A percentile compares a stretch with the other conserved stretches of the same genome.
Evolutionary conservation across 2,329 filamentous ascomycete species (phyloP).

Genomic region (Aaosphaeria arxii): DNA sequence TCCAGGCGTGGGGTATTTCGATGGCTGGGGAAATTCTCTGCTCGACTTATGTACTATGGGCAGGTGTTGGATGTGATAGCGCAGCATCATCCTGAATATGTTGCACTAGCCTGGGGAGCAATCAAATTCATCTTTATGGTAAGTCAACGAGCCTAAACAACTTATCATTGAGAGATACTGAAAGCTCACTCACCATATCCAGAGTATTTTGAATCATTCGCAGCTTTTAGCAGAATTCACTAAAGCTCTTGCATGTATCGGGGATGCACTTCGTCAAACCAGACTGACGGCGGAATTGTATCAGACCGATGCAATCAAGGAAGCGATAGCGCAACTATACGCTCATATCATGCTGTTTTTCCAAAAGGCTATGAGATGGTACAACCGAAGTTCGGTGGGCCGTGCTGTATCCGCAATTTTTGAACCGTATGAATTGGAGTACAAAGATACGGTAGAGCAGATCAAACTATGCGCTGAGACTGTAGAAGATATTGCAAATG

Average conservation of each 20-base stretch:
- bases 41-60: slow-evolving; percentile 11
- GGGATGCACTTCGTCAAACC: slow-evolving; percentile 4
- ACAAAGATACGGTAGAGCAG: slow-evolving; percentile 4
- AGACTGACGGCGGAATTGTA: slow-evolving; percentile 1
- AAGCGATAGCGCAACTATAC: slow-evolving; percentile 4
- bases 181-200: not conserved
- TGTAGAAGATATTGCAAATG: slow-evolving; percentile 6
- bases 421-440: slow-evolving; percentile 6
- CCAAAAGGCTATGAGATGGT: slow-evolving; percentile 5
- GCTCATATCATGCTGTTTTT: slow-evolving; percentile 8
- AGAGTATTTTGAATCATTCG: slow-evolving; percentile 4
- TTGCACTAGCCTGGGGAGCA: slow-evolving; percentile 25
- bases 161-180: too few species aligned
- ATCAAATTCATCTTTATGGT: slow-evolving; percentile 24
- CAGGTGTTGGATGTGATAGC: slow-evolving; percentile 19
- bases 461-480: slow-evolving; percentile 1
- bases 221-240: slow-evolving; percentile 3
- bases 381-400: slow-evolving; percentile 2
- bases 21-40: slow-evolving; percentile 1
- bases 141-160: slow-evolving; percentile 1
- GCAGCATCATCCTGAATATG: slow-evolving; percentile 31
- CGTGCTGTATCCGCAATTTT: slow-evolving; percentile 3
- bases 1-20: too few species aligned
- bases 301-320: not conserved
- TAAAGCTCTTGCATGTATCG: slow-evolving; percentile 6